Percentiles rank a stretch among this genome's conserved stretches.
Evolutionary conservation across 352 stramenopile species (phyloP).

Genomic region (Phytophthora macrochlamydospora): DNA sequence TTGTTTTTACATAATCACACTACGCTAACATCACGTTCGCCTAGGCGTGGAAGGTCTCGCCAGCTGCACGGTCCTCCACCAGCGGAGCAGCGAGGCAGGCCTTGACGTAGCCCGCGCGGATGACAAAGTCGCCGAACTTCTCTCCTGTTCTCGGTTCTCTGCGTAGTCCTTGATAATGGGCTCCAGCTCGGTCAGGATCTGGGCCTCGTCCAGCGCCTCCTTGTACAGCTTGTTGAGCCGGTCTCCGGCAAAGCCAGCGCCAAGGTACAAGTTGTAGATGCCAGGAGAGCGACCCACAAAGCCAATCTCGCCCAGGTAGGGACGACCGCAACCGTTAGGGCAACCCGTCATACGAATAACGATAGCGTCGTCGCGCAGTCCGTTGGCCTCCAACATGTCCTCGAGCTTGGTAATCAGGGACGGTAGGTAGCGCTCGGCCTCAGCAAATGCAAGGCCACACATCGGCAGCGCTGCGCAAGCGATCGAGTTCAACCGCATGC

Average conservation of each 20-base stretch:
- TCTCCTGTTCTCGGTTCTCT: constrained; percentile 62
- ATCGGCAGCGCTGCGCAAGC: constrained; percentile 96
- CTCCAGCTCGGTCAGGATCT: constrained; percentile 72
- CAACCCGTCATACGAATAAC: constrained; percentile 99
- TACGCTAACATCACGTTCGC: background rate
- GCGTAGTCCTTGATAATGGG: constrained; percentile 86
- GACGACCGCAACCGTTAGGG: constrained; percentile 96
- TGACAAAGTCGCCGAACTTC: constrained; percentile 88
- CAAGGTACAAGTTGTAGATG: constrained; percentile 97
- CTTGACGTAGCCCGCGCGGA: constrained; percentile 74
- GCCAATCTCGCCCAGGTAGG: constrained; percentile 98
- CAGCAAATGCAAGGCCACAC: constrained; percentile 96
- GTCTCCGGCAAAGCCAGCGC: constrained; percentile 80
- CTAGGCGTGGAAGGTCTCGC: constrained; percentile 72
- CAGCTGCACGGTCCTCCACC: constrained; percentile 61
- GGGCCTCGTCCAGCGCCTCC: constrained; percentile 75
- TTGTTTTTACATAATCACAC: constrained; percentile 12
- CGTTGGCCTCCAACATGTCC: constrained; percentile 88
- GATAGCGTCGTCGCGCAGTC: constrained; percentile 95
- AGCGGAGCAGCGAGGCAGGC: constrained; percentile 67
- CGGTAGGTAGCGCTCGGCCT: constrained; percentile 96
- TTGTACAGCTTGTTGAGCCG: constrained; percentile 88
- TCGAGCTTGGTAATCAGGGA: constrained; percentile 94
- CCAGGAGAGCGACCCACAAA: constrained; percentile 97
- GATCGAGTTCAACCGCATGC: constrained; percentile 90